phyloP scores from a whole-genome alignment of 129 eudicot genomes.

The Calendula officinalis region DNA sequence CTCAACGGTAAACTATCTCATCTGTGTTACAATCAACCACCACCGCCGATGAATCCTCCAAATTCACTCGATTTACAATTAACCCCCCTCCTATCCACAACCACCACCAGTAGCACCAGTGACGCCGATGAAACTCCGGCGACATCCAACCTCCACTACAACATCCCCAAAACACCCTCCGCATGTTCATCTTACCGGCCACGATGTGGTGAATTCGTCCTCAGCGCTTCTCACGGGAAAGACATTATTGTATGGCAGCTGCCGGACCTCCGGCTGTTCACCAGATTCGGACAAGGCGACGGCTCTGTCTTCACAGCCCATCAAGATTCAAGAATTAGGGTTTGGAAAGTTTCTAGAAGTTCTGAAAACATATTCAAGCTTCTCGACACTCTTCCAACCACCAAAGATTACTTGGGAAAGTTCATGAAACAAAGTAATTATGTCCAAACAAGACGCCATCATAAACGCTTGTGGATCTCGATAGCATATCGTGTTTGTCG shows the following conservation, averaged over 20 bases:
- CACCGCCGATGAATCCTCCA: constrained; percentile 21
- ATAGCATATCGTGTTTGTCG: constrained; percentile 78
- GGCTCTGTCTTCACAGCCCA: constrained; percentile 93
- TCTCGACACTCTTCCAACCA: constrained; percentile 69
- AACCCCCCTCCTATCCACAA: constrained; percentile 46
- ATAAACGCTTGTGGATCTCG: constrained; percentile 76
- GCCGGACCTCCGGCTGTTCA: constrained; percentile 68
- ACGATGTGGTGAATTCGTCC: constrained; percentile 81
- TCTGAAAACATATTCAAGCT: constrained; percentile 68
- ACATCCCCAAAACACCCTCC: constrained; percentile 37
- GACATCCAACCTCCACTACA: constrained; percentile 28
- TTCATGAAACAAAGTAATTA: constrained; percentile 85
- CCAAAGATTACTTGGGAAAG: constrained; percentile 71
- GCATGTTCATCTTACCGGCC: constrained; percentile 47
- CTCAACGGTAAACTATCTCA: constrained; percentile 16
- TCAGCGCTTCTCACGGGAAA: constrained; percentile 86
- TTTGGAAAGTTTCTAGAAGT: constrained; percentile 74
- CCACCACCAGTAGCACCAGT: constrained; percentile 26
- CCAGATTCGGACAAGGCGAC: constrained; percentile 81
- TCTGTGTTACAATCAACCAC: neutral
- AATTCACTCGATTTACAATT: constrained; percentile 10
- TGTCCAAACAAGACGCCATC: constrained; percentile 72
- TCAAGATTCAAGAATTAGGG: constrained; percentile 82
- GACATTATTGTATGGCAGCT: constrained; percentile 97
- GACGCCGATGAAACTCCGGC: constrained; percentile 53